Evolutionary conservation across 805 yeast species (phyloP), one percentile per base, ranked within the genome.

Genomic region (Nakazawaea siamensis): DNA sequence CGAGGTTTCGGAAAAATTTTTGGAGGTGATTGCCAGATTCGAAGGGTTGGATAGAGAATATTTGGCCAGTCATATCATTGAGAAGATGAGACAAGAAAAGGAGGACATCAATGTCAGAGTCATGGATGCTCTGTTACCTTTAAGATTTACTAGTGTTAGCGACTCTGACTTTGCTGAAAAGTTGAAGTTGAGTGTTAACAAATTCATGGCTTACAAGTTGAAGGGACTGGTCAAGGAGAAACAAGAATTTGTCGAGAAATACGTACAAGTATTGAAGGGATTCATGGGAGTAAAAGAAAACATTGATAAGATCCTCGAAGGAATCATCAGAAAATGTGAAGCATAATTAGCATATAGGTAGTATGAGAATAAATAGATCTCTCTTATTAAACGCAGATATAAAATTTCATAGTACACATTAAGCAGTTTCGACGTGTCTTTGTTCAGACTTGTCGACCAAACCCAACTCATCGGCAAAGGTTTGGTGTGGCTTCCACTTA

Each of bases 151-250:
- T 38, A 40, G 48, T 0, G 45, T 65, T 4, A 53, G 52, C 4
- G 58, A 62, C 38, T 57, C 65, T 4, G 48, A 51, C 7, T 74
- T 81, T 48, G 74, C 82, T 14, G 76, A 68, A 33, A 55, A 62
- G 33, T 65, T 88, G 48, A 85, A 83, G 57, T 64, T 68, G 16
- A 66, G 87, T 14, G 81, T 86, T 28, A 82, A 80, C 50, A 75
- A 77, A 49, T 84, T 73, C 51, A 61, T 73, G 43, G 80, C 85
- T 7, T 76, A 74, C 50, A 32, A 33, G 13, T 55, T 57, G 54
- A 66, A 69, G 42, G 45, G 52, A 43, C 77, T 68, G 49, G 39
- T 58, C n/a, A 45, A 42, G 29, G 51, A 52, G 31, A 55, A 51
- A 24, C 51, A 48, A 13, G 43, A 55, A n/a, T 63, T 62, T 29